Evolutionary conservation across 306 rosid species (phyloP).

Genomic region (Vicia villosa): DNA sequence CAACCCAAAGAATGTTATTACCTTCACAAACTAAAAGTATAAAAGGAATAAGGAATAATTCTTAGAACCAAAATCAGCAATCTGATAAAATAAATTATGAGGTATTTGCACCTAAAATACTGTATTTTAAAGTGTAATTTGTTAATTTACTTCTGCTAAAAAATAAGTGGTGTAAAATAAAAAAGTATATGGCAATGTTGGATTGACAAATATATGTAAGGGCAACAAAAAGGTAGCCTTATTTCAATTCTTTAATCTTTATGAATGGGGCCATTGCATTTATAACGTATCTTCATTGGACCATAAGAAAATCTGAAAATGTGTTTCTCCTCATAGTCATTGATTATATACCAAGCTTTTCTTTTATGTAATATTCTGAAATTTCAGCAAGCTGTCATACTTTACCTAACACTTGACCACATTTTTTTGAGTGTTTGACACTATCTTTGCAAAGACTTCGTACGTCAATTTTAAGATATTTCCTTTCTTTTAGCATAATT

Average conservation of each 20-base stretch:
- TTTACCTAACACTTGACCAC: conserved; percentile 6
- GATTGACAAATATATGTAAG: background rate
- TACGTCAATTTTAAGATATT: background rate
- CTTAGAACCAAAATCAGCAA: too few species aligned
- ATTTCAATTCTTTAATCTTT: background rate
- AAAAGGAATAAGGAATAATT: background rate
- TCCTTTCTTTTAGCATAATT: too few species aligned
- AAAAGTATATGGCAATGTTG: too few species aligned
- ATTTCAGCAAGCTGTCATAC: background rate
- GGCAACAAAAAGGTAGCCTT: background rate
- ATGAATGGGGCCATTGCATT: background rate
- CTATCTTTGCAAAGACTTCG: background rate
- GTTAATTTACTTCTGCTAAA: too few species aligned
- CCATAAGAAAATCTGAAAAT: background rate
- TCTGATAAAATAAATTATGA: background rate
- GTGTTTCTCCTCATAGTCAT: background rate
- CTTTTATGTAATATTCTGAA: background rate
- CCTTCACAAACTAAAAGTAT: background rate
- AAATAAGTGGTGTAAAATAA: too few species aligned
- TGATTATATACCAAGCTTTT: background rate
- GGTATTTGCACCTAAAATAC: too few species aligned
- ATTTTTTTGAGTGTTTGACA: background rate
- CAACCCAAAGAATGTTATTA: background rate
- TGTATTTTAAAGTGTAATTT: too few species aligned
- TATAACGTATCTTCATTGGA: background rate